phyloP scores from a whole-genome alignment of 441 rosid genomes.

The Cnidoscolus chayamansa region DNA sequence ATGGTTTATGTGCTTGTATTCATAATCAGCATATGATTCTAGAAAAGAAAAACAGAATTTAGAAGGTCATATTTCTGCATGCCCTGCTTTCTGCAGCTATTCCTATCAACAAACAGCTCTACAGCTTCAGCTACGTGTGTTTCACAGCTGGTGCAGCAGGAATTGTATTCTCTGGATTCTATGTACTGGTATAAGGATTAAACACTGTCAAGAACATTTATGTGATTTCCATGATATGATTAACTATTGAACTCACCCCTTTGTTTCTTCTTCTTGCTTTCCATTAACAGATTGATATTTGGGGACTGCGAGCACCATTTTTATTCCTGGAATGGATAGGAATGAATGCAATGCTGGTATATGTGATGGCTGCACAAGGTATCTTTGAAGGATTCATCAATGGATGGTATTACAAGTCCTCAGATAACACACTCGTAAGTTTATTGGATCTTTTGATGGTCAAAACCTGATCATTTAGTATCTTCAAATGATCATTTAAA shows the following conservation, averaged over 20 bases:
- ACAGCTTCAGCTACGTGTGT: conserved; percentile 65
- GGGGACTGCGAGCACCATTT: conserved; percentile 50
- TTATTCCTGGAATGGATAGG: conserved; percentile 71
- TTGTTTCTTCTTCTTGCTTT: background rate
- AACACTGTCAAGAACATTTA: background rate
- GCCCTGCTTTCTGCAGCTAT: conserved; percentile 41
- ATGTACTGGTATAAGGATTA: conserved; percentile 43
- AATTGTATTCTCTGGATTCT: conserved; percentile 54
- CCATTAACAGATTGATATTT: conserved; percentile 49
- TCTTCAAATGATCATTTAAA: too few species aligned
- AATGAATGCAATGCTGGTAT: conserved; percentile 73
- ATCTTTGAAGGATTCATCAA: conserved; percentile 58
- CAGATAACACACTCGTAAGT: conserved; percentile 51
- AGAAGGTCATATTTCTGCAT: background rate
- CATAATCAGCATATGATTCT: too few species aligned
- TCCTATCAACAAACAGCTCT: conserved; percentile 77
- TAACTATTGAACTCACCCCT: too few species aligned
- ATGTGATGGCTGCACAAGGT: conserved; percentile 71
- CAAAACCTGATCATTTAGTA: background rate
- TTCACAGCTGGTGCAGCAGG: conserved; percentile 73
- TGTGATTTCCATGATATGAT: conserved; percentile 2
- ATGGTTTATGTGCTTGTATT: background rate
- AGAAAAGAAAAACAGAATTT: background rate
- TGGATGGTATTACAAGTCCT: conserved; percentile 56
- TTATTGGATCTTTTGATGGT: background rate